Percentiles rank a stretch among this genome's conserved stretches.
These are phyloP conservation scores for sunflower (Helianthus annuus) DNA, from an alignment of 129 eudicot species.

Conservation along the genomic window HanXRQr2.0-SUNRISE NC_035446.2:128069839-128070338, in stretches of 20 bases:
- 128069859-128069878: conserved; percentile 92
- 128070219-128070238: conserved; percentile 63
- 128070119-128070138: conserved; percentile 97
- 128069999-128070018: neutral
- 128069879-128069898: conserved; percentile 85
- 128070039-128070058: conserved; percentile 93
- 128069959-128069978: neutral
- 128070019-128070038: neutral
- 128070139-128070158: conserved; percentile 53
- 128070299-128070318: conserved; percentile 89
- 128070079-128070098: conserved; percentile 99
- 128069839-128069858: conserved; percentile 67
- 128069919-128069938: conserved; percentile 96
- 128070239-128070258: conserved; percentile 97
- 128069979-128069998: neutral
- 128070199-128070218: conserved; percentile 7
- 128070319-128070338: conserved; percentile 94
- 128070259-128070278: conserved; percentile 88
- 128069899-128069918: conserved; percentile 99
- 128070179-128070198: conserved; percentile 1
- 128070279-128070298: conserved; percentile 74
- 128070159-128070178: neutral
- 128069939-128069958: conserved; percentile 92
- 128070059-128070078: conserved; percentile 97
- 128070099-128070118: conserved; percentile 99